Conservation (phyloP, 345 rosid genomes). For the Mallotus nudiflorus region DNA sequence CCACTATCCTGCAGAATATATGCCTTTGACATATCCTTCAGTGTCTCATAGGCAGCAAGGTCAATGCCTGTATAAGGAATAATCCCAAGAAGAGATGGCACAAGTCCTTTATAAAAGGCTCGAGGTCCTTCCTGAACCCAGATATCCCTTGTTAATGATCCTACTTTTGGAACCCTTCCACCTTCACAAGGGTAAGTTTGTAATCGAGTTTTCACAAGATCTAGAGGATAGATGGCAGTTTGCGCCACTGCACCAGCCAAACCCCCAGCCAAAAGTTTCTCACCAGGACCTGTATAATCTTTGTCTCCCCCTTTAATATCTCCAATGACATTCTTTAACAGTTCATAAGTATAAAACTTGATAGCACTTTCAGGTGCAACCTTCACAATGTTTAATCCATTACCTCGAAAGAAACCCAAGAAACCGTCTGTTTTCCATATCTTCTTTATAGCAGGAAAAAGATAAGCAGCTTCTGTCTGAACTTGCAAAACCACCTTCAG, state of each 20-base stretch:
- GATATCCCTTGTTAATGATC: slow-evolving; percentile 63
- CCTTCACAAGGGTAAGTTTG: slow-evolving; percentile 66
- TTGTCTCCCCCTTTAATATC: slow-evolving; percentile 50
- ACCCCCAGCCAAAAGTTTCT: slow-evolving; percentile 79
- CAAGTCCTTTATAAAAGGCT: slow-evolving; percentile 81
- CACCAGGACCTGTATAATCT: slow-evolving; percentile 57
- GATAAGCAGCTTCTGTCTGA: slow-evolving; percentile 56
- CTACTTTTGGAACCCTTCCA: slow-evolving; percentile 61
- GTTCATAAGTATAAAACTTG: slow-evolving; percentile 75
- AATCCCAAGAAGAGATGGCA: slow-evolving; percentile 86
- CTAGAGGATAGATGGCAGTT: slow-evolving; percentile 79
- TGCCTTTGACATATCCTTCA: slow-evolving; percentile 77
- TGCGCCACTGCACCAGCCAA: slow-evolving; percentile 95
- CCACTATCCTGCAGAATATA: slow-evolving; percentile 71
- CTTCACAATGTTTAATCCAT: slow-evolving; percentile 78
- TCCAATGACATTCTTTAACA: slow-evolving; percentile 58
- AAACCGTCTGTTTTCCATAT: slow-evolving; percentile 71
- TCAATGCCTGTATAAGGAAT: slow-evolving; percentile 96
- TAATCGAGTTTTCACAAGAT: slow-evolving; percentile 91
- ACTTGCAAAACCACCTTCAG: slow-evolving; percentile 83
- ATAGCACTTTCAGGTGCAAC: slow-evolving; percentile 96
- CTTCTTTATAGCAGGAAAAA: slow-evolving; percentile 62
- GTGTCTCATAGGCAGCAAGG: slow-evolving; percentile 85
- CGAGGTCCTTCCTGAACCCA: slow-evolving; percentile 83
- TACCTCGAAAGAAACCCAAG: slow-evolving; percentile 72